phyloP scores from a whole-genome alignment of 2,329 filamentous ascomycete species.

The Neopestalotiopsis rosae region DNA sequence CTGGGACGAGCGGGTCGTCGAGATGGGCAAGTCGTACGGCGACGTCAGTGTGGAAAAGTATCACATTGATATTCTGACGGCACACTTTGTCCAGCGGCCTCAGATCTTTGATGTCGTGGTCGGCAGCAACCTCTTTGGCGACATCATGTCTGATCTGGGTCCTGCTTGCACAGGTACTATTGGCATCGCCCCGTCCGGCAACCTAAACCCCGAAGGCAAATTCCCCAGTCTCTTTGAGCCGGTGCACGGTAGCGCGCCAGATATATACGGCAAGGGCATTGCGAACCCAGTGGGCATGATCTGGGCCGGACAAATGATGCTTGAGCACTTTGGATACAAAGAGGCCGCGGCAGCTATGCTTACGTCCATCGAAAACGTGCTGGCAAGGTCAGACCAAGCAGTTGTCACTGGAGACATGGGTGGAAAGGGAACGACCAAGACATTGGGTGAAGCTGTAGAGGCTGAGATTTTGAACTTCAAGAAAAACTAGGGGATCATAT shows the following conservation, averaged over 20 bases:
- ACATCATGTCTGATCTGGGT: conserved; percentile 69
- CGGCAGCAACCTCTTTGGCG: conserved; percentile 64
- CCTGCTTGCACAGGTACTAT: conserved; percentile 70
- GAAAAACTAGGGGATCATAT: not conserved
- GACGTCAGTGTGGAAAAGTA: conserved; percentile 66
- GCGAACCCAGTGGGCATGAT: conserved; percentile 71
- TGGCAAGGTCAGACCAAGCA: conserved; percentile 49
- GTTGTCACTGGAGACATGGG: conserved; percentile 65
- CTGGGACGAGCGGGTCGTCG: conserved; percentile 64
- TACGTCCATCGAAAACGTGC: conserved; percentile 33
- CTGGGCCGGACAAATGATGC: conserved; percentile 74
- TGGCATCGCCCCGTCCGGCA: conserved; percentile 69
- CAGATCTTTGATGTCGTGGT: conserved; percentile 65
- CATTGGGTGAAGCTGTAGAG: conserved; percentile 59
- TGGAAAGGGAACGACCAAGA: conserved; percentile 59
- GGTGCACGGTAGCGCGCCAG: conserved; percentile 67
- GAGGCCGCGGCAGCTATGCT: conserved; percentile 55
- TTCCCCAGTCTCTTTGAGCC: conserved; percentile 69
- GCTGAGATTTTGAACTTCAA: conserved; percentile 29
- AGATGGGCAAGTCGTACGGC: conserved; percentile 58
- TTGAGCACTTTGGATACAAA: conserved; percentile 65
- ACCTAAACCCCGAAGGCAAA: conserved; percentile 64
- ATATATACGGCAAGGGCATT: conserved; percentile 67
- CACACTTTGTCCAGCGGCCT: conserved; percentile 64
- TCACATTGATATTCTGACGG: conserved; percentile 69